Conservation (phyloP, 208 protist genomes). For the Vickermania ingenoplastis region DNA sequence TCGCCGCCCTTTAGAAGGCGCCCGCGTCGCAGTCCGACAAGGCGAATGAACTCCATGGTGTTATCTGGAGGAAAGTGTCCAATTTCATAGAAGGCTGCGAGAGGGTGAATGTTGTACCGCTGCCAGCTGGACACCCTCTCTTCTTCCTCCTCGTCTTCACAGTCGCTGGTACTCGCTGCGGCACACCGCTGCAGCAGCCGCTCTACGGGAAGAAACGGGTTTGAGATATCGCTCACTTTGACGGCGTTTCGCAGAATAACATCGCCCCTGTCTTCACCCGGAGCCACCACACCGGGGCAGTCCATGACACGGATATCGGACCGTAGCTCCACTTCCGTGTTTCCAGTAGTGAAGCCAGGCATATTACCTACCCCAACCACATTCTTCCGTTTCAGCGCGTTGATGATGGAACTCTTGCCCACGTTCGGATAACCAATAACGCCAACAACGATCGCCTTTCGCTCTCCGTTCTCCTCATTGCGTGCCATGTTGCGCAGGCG, state of each 20-base stretch:
- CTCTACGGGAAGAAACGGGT: conserved; percentile 88
- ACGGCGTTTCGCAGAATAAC: conserved; percentile 93
- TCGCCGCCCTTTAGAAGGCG: conserved; percentile 78
- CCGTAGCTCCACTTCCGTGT: conserved; percentile 94
- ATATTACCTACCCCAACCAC: conserved; percentile 88
- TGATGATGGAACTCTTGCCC: conserved; percentile 96
- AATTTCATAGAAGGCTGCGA: conserved; percentile 79
- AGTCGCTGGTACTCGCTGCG: conserved; percentile 14
- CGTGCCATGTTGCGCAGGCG: conserved; percentile 86
- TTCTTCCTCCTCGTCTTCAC: conserved; percentile 8
- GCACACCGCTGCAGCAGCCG: conserved; percentile 84
- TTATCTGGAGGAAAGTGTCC: conserved; percentile 43
- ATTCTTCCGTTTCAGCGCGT: conserved; percentile 93
- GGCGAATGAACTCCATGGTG: conserved; percentile 77
- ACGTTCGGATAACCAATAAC: conserved; percentile 98
- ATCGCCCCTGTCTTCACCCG: conserved; percentile 80
- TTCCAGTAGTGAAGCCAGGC: conserved; percentile 92
- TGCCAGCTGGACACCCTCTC: conserved; percentile 2
- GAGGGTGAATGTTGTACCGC: conserved; percentile 36
- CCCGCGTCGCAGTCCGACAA: conserved; percentile 71
- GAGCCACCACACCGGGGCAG: conserved; percentile 94
- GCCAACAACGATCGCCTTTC: conserved; percentile 92
- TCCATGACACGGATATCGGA: conserved; percentile 95
- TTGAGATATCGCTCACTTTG: conserved; percentile 89
- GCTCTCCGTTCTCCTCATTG: conserved; percentile 63